These are phyloP conservation scores for Elasticomyces elasticus DNA, from an alignment of 495 filamentous ascomycete species.

Conservation along the genomic window DNA sequence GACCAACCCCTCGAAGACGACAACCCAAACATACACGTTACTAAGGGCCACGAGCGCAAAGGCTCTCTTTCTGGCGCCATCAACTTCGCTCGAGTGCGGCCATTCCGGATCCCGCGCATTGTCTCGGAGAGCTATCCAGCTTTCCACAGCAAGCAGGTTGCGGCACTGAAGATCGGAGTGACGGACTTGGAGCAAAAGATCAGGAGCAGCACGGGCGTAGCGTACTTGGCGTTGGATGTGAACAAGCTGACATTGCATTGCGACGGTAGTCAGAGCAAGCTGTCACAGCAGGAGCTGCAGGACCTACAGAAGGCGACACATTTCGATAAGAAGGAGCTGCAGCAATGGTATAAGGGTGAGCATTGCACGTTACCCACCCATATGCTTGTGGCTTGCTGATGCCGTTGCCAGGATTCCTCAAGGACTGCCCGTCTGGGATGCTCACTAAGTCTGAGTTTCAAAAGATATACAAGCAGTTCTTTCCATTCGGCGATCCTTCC, in stretches of 20 bases:
- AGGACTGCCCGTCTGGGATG: constrained; percentile 94
- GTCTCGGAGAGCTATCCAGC: constrained; percentile 15
- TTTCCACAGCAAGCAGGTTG: constrained; percentile 13
- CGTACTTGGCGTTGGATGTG: constrained; percentile 7
- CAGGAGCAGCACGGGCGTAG: constrained; percentile 7
- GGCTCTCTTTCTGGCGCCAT: constrained; percentile 2
- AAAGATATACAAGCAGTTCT: constrained; percentile 99
- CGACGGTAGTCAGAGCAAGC: constrained; percentile 49
- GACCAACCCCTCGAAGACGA: neutral
- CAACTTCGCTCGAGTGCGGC: constrained; percentile 18
- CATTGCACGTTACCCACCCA: neutral
- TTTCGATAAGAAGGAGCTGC: constrained; percentile 99
- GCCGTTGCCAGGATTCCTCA: constrained; percentile 72
- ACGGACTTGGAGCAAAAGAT: constrained; percentile 9
- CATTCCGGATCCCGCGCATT: constrained; percentile 14
- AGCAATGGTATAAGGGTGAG: constrained; percentile 99
- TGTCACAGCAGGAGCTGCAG: constrained; percentile 84
- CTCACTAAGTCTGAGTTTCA: constrained; percentile 97
- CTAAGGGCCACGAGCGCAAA: neutral
- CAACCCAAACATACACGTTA: neutral
- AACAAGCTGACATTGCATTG: constrained; percentile 17
- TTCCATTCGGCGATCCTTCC: constrained; percentile 93
- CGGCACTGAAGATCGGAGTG: constrained; percentile 10
- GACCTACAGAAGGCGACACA: constrained; percentile 94
- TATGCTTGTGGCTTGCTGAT: neutral